These are phyloP conservation scores for Wilcoxina mikolae DNA, from an alignment of 495 filamentous ascomycete genomes.

Conservation along the genomic window DNA sequence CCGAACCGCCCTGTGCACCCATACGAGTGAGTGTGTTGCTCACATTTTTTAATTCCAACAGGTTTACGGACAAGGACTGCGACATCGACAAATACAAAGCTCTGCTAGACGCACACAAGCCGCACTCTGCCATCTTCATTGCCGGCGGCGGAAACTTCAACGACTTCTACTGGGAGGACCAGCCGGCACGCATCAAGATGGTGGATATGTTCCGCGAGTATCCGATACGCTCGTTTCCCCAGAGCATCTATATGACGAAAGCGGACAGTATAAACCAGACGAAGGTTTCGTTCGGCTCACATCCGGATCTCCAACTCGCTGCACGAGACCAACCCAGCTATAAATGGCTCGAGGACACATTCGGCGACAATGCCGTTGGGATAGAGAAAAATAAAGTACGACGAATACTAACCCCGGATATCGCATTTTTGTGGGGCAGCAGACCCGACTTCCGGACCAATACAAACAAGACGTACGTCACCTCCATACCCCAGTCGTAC, in stretches of 20 bases:
- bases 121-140: constrained; percentile 16
- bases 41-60: background rate
- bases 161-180: constrained; percentile 23
- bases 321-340: constrained; percentile 15
- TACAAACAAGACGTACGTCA: constrained; percentile 10
- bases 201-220: constrained; percentile 9
- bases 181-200: constrained; percentile 17
- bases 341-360: constrained; percentile 15
- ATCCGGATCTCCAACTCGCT: constrained; percentile 16
- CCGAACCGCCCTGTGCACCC: no score
- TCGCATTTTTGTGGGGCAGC: constrained; percentile 22
- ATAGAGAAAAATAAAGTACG: background rate
- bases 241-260: constrained; percentile 18
- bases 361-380: background rate
- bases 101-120: constrained; percentile 13
- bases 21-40: background rate
- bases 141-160: constrained; percentile 25
- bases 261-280: constrained; percentile 12
- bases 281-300: constrained; percentile 9
- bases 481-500: background rate
- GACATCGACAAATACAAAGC: constrained; percentile 5
- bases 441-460: constrained; percentile 16
- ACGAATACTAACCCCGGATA: constrained; percentile 13
- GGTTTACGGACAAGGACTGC: constrained; percentile 15
- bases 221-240: constrained; percentile 17